Evolutionary conservation across 2,329 filamentous ascomycete species (phyloP), one percentile per base, ranked within the genome.

Genomic region (Fusarium ramigenum): DNA sequence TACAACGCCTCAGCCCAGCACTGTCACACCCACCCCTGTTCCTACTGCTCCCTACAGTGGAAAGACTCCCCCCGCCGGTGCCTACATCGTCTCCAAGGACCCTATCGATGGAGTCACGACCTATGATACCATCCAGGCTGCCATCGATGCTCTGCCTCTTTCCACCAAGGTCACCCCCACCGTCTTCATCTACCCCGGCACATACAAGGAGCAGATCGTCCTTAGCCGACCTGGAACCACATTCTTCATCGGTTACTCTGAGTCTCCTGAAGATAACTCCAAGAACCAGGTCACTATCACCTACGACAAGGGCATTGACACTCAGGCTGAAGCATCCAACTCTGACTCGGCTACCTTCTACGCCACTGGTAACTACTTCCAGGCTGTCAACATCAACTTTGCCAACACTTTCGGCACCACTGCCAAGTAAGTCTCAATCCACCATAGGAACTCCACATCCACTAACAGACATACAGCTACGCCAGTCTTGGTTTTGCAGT

Each of bases 401-500:
- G 65, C 63, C 15, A 77, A 77, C 54, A 74, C 74, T 2, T 77
- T 68, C 7, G 75, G 75, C 15, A 74, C 74, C 2, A 42, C 75
- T 1, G 54, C 37, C 50, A 69, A 76, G 74, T 76, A 68, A 63
- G 74, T 53, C 18, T 9, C 7, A 4, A 19, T 9, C 8, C 2
- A 2, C 3, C 4, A 4, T 2, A 30, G 5, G 3, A 39, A 14
- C 9, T 6, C 0, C 1, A 7, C 18, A 19, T 1, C 2, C 36
- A 14, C 64, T 74, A 16, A 76, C 49, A 28, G 9, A 9, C 2
- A 2, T 0, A 18, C 60, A 85, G 85, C 28, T 78, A 82, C 60
- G 85, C 84, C 4, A 82, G 79, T 39, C 84, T 86, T 70, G 85
- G 85, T 12, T 82, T 87, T 25, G 85, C 84, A 9, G 78, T 87